Base-by-base conservation (phyloP, 106 monocot genomes). In the Triglochin maritima region DNA sequence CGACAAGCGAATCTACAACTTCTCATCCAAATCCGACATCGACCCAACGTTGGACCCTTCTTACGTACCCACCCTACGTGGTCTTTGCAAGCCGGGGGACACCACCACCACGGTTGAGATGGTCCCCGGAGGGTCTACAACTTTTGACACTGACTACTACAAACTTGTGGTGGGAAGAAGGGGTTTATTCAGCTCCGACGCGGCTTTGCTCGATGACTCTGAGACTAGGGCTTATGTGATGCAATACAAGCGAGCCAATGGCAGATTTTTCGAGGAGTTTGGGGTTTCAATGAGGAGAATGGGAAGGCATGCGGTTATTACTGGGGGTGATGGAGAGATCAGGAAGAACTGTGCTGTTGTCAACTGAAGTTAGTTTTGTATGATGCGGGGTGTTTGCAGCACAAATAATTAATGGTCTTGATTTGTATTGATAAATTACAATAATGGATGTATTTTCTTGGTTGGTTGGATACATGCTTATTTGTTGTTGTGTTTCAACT, bases 201-300 rank as follows among this genome's bases (percentile, higher is more conserved):
- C 50, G 3, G 72, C 72, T 7, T 63, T 72, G 4, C 63, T 72
- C 2, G 4, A 10, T 3, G 63, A 72, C 41, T 11, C 51, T 9
- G 7, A 13, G 8, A 72, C 72, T 4, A 52, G 13, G 6, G 62
- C 53, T 29, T 63, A 63, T 53, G 72, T 72, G 5, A 11, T 50
- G 9, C 11, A 42, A 3, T 43, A 49, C 4, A 11, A 3, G 6
- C 6, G 9, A 3, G 4, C 8, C 49, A 15, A 15, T 2, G 11
- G 47, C 11, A 7, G 3, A 45, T 78, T 74, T 74, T 82, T 71
- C 66, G 4, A 7, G 6, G 82, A 82, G 15, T 82, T 78, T 46
- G 82, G 45, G 8, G 49, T 6, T 15, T 78, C 82, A 44, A 82
- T 82, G 82, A 49, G 74, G 46, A 78, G 62, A 43, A 78, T 82